Base-by-base conservation (phyloP, 495 filamentous ascomycete genomes). In the Terfezia boudieri region DNA sequence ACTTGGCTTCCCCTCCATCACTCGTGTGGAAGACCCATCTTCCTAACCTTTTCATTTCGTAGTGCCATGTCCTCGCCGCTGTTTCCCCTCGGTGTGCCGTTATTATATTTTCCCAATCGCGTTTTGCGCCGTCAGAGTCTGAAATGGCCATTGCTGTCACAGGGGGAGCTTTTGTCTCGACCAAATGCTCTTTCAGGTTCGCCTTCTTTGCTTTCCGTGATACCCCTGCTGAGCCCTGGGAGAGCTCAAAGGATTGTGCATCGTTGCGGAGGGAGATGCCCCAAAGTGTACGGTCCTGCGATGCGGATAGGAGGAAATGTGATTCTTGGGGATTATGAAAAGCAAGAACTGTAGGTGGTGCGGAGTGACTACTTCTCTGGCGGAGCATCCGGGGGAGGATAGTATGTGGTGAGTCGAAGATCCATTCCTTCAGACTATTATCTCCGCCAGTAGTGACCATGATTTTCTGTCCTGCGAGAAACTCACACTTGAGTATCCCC, bases 41-140 rank as follows among this genome's bases (percentile, higher is more conserved):
- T 17, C 90, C 90, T 43, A 88, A 86, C 62, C 88, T 94, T 57
- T 85, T 79, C 14, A 88, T 88, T 84, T 93, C 94, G 69, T 95
- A 95, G 23, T 53, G 64, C 90, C 90, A 99, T 22, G 88, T 94
- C 43, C 90, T 74, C 38, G 84, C 90, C 60, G 74, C 83, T 50
- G 80, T 78, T 59, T 95, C 89, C 16, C 82, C 77, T 58, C 78
- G 76, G 67, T 99, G 90, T n/a, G 84, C 88, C 10, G 90, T 99
- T 1, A 99, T 75, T 14, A 99, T 78, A 62, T 87, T 94, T 65
- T 96, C 92, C 89, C 90, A 96, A 12, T 90, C 90, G 3, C 86
- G 90, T 58, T 66, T 64, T 58, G 69, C 51, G 6, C 87, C 90
- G 67, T 96, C 92, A 37, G 89, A 77, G 59, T 93, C 94, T 37